phyloP scores from a whole-genome alignment of 306 rosid species.

The Quercus dentata region DNA sequence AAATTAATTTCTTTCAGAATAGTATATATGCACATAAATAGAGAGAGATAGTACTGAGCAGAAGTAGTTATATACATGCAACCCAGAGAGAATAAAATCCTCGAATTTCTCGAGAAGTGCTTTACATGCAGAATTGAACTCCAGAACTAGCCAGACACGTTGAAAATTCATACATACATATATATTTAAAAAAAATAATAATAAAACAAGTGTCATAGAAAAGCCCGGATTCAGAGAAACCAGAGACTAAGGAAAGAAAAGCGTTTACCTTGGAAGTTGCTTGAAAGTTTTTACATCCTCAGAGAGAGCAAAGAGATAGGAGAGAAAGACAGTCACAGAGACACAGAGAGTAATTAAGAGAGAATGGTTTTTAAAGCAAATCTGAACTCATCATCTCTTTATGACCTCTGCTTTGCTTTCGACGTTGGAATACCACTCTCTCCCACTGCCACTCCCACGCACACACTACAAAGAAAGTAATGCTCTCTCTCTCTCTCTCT shows the following conservation, averaged over 20 bases:
- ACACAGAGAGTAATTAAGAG: too few species aligned
- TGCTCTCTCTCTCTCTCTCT: background rate
- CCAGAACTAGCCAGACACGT: background rate
- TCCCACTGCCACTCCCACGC: background rate
- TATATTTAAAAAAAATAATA: background rate
- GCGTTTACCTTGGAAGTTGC: background rate
- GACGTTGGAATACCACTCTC: constrained; percentile 63
- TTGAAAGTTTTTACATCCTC: background rate
- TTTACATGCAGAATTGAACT: too few species aligned
- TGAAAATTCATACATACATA: background rate
- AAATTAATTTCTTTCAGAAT: too few species aligned
- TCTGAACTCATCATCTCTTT: constrained; percentile 7
- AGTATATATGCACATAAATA: too few species aligned
- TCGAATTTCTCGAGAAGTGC: too few species aligned
- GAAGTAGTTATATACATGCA: too few species aligned
- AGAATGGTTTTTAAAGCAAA: too few species aligned
- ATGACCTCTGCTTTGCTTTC: constrained; percentile 33
- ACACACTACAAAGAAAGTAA: background rate
- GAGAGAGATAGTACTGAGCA: too few species aligned
- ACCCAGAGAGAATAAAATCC: too few species aligned
- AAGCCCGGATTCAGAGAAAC: background rate
- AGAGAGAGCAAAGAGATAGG: background rate
- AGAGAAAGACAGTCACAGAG: background rate
- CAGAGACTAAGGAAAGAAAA: background rate
- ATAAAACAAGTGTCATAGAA: background rate